Conservation (phyloP, 169 alveolate genomes). For the Ichthyophthirius multifiliis region DNA sequence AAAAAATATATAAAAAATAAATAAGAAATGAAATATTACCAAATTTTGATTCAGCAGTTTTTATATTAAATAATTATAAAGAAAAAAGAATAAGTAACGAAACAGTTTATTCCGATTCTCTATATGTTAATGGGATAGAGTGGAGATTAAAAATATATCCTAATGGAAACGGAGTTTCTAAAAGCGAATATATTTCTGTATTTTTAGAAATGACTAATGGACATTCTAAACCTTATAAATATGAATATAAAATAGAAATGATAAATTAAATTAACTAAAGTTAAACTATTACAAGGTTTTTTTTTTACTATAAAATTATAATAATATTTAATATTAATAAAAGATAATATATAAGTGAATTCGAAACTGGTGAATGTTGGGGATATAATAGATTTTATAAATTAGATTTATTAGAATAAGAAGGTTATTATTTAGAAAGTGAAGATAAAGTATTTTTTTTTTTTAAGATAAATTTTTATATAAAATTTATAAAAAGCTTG, state of each 20-base stretch:
- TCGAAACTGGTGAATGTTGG: constrained; percentile 89
- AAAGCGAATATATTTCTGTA: constrained; percentile 70
- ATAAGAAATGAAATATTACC: constrained; percentile 75
- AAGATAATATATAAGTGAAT: constrained; percentile 80
- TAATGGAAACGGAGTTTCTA: constrained; percentile 82
- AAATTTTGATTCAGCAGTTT: constrained; percentile 63
- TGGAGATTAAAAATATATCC: constrained; percentile 88
- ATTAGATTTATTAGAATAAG: constrained; percentile 67
- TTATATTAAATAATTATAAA: constrained; percentile 59
- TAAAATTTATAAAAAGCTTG: constrained; percentile 15
- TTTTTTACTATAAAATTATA: neutral
- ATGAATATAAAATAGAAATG: constrained; percentile 85
- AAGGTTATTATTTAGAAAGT: constrained; percentile 61
- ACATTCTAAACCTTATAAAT: constrained; percentile 60
- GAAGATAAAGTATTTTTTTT: neutral
- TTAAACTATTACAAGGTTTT: neutral
- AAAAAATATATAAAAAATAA: no score
- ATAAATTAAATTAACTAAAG: constrained; percentile 57
- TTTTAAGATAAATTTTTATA: neutral
- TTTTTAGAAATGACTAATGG: constrained; percentile 82
- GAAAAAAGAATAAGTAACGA: constrained; percentile 55
- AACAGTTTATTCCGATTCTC: constrained; percentile 71
- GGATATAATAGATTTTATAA: constrained; percentile 85
- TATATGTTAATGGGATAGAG: constrained; percentile 57
- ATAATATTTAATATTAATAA: neutral